phyloP scores from a whole-genome alignment of 257 asterid genomes.

The Lithospermum erythrorhizon region DNA sequence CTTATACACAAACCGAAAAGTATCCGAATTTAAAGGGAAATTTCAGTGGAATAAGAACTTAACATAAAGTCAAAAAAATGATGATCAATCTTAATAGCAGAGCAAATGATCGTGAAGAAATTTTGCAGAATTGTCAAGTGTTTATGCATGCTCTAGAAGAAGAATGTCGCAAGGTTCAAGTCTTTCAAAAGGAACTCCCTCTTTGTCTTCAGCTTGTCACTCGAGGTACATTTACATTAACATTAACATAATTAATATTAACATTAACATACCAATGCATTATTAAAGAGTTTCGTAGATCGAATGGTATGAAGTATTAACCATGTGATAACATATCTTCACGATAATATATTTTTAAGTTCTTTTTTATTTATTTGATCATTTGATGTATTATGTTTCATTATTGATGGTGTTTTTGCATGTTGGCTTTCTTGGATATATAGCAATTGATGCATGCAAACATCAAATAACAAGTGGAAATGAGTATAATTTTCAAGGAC shows the following conservation, averaged over 20 bases:
- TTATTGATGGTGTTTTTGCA: neutral
- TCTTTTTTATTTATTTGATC: too few species aligned
- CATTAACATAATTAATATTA: too few species aligned
- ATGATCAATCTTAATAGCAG: conserved; percentile 27
- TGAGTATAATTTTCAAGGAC: conserved; percentile 37
- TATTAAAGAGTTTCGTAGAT: too few species aligned
- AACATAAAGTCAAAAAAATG: conserved; percentile 13
- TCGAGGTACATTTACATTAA: too few species aligned
- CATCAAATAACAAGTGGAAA: conserved; percentile 42
- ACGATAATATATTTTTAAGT: too few species aligned
- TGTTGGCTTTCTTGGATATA: too few species aligned
- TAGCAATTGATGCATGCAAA: conserved; percentile 77
- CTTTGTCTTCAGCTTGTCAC: conserved; percentile 83
- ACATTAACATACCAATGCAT: too few species aligned
- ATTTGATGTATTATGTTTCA: neutral
- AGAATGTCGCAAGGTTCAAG: conserved; percentile 80
- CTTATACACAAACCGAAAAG: too few species aligned
- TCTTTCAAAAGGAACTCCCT: conserved; percentile 89
- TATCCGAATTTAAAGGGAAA: too few species aligned
- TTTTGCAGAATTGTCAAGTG: conserved; percentile 46
- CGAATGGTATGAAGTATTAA: too few species aligned
- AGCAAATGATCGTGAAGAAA: conserved; percentile 14
- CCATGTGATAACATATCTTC: too few species aligned
- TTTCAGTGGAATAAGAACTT: too few species aligned
- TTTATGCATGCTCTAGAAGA: conserved; percentile 53